Conservation (phyloP, 306 rosid genomes). For the Cucurbita argyrosperma region DNA sequence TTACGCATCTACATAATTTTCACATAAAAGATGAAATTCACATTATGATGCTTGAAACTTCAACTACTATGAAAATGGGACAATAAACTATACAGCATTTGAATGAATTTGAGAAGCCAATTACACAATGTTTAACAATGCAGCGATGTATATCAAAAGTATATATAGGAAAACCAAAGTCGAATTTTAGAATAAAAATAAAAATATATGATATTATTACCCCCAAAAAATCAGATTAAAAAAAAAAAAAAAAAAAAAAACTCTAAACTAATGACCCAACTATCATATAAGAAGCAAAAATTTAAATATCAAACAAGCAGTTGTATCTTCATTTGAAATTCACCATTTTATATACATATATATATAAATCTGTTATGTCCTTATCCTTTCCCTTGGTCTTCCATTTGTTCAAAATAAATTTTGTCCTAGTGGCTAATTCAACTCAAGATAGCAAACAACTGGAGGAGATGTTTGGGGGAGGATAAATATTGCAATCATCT, state of each 20-base stretch:
- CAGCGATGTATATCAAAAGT: not conserved
- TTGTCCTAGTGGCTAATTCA: not conserved
- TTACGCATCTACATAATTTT: not conserved
- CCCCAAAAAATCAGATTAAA: not conserved
- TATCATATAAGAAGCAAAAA: not conserved
- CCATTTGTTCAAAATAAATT: not conserved
- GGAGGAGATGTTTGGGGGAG: not conserved
- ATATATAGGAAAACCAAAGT: not conserved
- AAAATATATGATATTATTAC: too few relatives aligned
- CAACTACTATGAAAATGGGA: not conserved
- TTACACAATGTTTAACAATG: not conserved
- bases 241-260: not conserved
- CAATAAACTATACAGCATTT: not conserved
- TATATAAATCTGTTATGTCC: not conserved
- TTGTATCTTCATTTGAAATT: not conserved
- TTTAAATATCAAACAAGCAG: not conserved
- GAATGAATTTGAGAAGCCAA: not conserved
- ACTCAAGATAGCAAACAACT: not conserved
- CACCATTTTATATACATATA: not conserved
- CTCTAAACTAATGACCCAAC: not conserved
- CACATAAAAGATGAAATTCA: not conserved
- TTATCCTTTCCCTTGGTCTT: not conserved
- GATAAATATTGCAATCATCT: not conserved
- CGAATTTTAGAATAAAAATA: not conserved
- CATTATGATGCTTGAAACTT: not conserved